Evolutionary conservation across 1,139 yeast genomes (phyloP), one percentile per base, ranked within the genome.

Genomic region (Casaregolazyma suthepensis): DNA sequence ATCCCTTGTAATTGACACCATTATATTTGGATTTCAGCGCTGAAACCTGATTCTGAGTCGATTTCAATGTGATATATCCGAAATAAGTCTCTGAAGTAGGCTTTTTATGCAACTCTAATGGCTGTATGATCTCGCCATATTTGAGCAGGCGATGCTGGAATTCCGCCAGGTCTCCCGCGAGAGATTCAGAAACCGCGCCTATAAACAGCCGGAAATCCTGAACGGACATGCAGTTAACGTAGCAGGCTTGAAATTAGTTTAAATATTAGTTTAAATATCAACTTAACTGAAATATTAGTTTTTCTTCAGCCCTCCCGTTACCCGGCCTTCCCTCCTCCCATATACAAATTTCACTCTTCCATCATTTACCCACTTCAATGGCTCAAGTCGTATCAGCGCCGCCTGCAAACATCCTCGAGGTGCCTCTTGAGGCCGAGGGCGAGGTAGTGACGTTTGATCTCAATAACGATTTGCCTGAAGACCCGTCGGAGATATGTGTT

Each of bases 391-490:
- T 12, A 35, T n/a, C 40, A n/a, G 40, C 17, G 5, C 40, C 40
- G 4, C 37, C 42, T 20, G 38, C 50, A 7, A 67, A 67, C 57
- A 64, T 69, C 48, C 63, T 73, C 54, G 77, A 74, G 60, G 68
- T 73, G 48, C 75, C 76, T 48, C 65, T 71, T 47, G 65, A 61
- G 45, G 67, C 66, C n/a, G 71, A 66, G 40, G 74, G 71, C 54
- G 74, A 73, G 57, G 70, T 69, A 26, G 73, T 73, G 45, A 70
- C 75, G 15, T 59, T 73, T 48, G 73, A 72, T 53, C 63, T 73
- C 52, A 75, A 69, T 81, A 69, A 77, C 77, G 98, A 91, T 66
- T 75, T 91, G 56, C 96, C 96, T 1, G 96, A 87, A 20, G 96
- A 90, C 66, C 87, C 96, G 5, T 78, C 82, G 52, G 98, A 93